Conservation (phyloP, 495 filamentous ascomycete genomes). For the Podospora conica region DNA sequence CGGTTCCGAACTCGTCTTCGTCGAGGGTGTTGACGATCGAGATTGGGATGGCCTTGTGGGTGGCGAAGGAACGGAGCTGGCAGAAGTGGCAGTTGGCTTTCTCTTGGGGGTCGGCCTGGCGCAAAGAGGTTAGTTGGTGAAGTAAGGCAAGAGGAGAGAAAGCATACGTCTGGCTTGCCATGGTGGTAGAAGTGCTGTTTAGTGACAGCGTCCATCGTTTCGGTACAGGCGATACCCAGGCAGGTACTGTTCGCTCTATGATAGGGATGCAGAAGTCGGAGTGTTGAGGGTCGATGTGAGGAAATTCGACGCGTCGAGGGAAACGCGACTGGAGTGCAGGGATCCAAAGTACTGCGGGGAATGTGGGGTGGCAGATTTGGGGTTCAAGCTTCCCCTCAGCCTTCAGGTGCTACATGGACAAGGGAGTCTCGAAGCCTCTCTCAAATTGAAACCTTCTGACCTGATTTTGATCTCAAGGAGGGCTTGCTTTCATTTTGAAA, state of each 20-base stretch:
- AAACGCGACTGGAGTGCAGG: slow-evolving; percentile 2
- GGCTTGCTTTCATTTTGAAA: too few species aligned
- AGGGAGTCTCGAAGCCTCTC: neutral
- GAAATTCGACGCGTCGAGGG: neutral
- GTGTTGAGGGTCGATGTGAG: neutral
- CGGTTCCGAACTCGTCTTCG: slow-evolving; percentile 3
- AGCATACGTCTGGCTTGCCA: slow-evolving; percentile 28
- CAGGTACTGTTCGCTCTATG: neutral
- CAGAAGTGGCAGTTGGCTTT: slow-evolving; percentile 42
- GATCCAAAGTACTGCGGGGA: slow-evolving; percentile 2
- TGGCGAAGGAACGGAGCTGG: slow-evolving; percentile 44
- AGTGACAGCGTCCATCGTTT: slow-evolving; percentile 34
- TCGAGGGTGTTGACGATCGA: slow-evolving; percentile 44
- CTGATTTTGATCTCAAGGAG: too few species aligned
- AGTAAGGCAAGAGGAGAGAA: neutral
- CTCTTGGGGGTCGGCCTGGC: slow-evolving; percentile 25
- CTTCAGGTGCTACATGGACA: too few species aligned
- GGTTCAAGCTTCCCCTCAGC: neutral
- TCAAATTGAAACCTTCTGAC: too few species aligned
- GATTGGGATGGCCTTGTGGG: slow-evolving; percentile 35
- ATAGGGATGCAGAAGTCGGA: neutral
- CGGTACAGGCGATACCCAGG: neutral
- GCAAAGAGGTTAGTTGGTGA: neutral
- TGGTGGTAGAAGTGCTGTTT: slow-evolving; percentile 39
- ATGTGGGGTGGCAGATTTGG: neutral